Evolutionary conservation across 495 filamentous ascomycete species (phyloP).

Genomic region (Aspergillus mulundensis): DNA sequence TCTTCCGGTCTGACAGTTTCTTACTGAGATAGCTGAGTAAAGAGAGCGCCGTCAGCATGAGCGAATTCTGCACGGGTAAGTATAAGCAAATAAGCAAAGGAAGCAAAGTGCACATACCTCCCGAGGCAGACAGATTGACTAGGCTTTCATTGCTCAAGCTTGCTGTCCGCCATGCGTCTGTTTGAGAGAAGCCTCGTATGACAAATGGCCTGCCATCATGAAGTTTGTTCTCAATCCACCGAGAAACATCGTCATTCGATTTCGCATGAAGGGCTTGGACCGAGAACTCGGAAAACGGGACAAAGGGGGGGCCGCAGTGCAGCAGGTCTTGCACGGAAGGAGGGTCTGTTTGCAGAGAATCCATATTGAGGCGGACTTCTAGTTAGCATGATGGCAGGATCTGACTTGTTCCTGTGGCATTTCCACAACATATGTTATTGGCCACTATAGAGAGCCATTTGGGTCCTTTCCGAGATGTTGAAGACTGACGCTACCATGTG

Average conservation of each 20-base stretch:
- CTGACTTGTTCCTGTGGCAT: background rate
- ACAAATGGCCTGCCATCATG: constrained; percentile 16
- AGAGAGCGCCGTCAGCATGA: background rate
- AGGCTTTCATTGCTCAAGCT: constrained; percentile 13
- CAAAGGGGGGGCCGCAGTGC: constrained; percentile 14
- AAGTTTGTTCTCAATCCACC: constrained; percentile 14
- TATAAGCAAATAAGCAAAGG: background rate
- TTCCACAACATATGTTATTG: background rate
- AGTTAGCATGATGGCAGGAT: background rate
- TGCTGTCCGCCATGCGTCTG: constrained; percentile 5
- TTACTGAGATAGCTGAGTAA: constrained; percentile 13
- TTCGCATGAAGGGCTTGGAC: constrained; percentile 5
- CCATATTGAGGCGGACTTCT: constrained; percentile 2
- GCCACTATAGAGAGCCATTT: background rate
- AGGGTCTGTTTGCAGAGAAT: constrained; percentile 1
- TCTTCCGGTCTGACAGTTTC: constrained; percentile 20
- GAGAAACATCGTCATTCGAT: background rate
- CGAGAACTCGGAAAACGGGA: constrained; percentile 23
- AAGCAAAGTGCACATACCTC: constrained; percentile 10
- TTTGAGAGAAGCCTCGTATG: constrained; percentile 14
- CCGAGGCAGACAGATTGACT: constrained; percentile 12
- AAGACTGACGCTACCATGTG: too few species aligned
- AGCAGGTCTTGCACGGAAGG: constrained; percentile 14
- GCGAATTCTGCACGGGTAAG: background rate
- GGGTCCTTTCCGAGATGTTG: background rate